Evolutionary conservation across 352 stramenopile genomes (phyloP).

Genomic region (Saprolegnia diclina): DNA sequence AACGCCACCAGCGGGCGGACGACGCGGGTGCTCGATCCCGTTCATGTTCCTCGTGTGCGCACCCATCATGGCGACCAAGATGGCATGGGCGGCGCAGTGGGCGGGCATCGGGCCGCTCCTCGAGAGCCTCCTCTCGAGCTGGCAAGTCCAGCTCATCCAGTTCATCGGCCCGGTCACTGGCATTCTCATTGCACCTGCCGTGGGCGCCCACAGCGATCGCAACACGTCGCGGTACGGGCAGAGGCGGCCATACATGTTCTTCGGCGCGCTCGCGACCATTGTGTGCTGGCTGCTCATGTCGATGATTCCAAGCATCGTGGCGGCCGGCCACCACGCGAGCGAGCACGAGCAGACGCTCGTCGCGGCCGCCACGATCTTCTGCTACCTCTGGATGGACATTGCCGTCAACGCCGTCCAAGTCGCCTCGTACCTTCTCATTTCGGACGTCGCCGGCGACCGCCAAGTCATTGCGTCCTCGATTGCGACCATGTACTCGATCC

Average conservation of each 20-base stretch:
- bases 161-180: slow-evolving; percentile 65
- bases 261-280: slow-evolving; percentile 56
- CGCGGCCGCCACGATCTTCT: slow-evolving; percentile 52
- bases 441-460: slow-evolving; percentile 63
- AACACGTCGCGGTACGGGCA: slow-evolving; percentile 49
- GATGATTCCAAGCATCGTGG: slow-evolving; percentile 40
- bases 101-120: slow-evolving; percentile 62
- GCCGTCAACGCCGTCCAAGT: slow-evolving; percentile 78
- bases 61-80: slow-evolving; percentile 67
- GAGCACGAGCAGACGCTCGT: slow-evolving; percentile 39
- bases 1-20: neutral
- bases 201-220: slow-evolving; percentile 64
- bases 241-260: slow-evolving; percentile 57
- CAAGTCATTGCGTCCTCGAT: slow-evolving; percentile 62
- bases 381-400: slow-evolving; percentile 82
- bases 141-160: slow-evolving; percentile 65
- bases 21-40: slow-evolving; percentile 34
- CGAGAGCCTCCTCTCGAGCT: slow-evolving; percentile 50
- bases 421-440: slow-evolving; percentile 61
- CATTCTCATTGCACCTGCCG: slow-evolving; percentile 60
- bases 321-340: slow-evolving; percentile 39
- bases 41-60: slow-evolving; percentile 67
- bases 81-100: slow-evolving; percentile 76
- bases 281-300: slow-evolving; percentile 66
- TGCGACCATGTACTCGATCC: slow-evolving; percentile 56